Conservation (phyloP, 345 rosid species). For the Eucalyptus pauciflora region DNA sequence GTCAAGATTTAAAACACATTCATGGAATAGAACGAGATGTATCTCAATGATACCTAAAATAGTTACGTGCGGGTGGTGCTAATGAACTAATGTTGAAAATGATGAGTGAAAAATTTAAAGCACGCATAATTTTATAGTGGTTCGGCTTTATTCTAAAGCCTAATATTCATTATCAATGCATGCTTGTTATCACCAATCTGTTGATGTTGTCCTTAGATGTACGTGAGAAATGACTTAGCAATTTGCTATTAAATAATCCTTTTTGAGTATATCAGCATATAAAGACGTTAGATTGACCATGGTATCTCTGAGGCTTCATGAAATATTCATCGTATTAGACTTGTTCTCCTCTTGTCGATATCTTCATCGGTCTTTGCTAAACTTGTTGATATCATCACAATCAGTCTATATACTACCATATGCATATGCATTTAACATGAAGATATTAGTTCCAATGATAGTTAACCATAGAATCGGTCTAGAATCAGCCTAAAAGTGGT, state of each 20-base stretch:
- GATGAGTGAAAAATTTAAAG: not conserved
- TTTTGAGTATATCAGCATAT: not conserved
- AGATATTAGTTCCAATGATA: not conserved
- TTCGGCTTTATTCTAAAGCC: rapidly evolving
- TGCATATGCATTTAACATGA: not conserved
- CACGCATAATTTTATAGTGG: not conserved
- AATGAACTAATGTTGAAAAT: not conserved
- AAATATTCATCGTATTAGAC: no score
- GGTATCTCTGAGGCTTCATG: not conserved
- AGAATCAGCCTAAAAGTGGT: not conserved
- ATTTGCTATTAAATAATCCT: not conserved
- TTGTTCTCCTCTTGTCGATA: not conserved
- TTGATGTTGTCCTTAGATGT: not conserved
- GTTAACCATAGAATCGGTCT: not conserved
- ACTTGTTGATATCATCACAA: not conserved
- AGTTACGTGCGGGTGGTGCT: not conserved
- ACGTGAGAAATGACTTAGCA: not conserved
- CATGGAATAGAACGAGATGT: no score
- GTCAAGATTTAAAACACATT: no score
- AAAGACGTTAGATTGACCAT: not conserved
- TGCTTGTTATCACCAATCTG: not conserved
- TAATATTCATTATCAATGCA: no score
- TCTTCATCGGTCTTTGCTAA: not conserved
- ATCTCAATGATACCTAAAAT: no score
- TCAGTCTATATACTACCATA: not conserved